Evolutionary conservation across 1,284 basidiomycete species (phyloP).

Genomic region (Pseudozyma tsukubaensis): DNA sequence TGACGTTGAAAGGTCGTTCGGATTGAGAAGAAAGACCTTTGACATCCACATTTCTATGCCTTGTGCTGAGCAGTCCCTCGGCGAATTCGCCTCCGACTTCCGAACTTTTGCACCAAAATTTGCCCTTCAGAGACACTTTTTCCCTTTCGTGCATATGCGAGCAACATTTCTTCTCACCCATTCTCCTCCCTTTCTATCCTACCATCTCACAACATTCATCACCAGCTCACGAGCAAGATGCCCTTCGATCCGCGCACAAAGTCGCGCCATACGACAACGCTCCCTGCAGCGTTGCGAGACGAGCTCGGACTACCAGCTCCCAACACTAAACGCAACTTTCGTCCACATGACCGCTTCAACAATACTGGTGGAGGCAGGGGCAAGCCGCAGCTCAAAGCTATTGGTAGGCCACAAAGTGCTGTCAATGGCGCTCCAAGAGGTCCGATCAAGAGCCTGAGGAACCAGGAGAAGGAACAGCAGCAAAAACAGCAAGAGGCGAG

Average conservation of each 20-base stretch:
- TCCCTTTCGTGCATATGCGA: not conserved
- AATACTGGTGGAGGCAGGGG: not conserved
- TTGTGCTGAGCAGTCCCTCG: not conserved
- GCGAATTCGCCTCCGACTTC: conserved; percentile 11
- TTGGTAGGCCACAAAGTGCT: conserved; percentile 24
- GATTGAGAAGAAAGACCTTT: not conserved
- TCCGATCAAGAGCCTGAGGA: conserved; percentile 42
- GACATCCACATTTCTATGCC: not conserved
- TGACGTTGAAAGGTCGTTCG: not conserved
- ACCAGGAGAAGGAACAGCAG: conserved; percentile 42
- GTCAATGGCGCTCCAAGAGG: conserved; percentile 20
- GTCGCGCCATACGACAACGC: conserved; percentile 52
- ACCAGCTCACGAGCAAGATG: conserved; percentile 14
- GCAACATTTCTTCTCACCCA: conserved; percentile 1
- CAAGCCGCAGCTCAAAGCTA: conserved; percentile 32
- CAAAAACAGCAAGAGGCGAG: conserved; percentile 9
- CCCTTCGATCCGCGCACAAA: conserved; percentile 44
- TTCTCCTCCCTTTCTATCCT: not conserved
- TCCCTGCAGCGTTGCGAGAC: conserved; percentile 60
- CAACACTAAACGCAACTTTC: conserved; percentile 21
- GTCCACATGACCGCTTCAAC: conserved; percentile 22
- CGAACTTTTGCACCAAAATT: conserved; percentile 25
- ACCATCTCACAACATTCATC: not conserved
- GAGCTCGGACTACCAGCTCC: conserved; percentile 61
- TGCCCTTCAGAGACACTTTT: not conserved